Percentiles rank a stretch among this genome's conserved stretches.
Evolutionary conservation across 169 alveolate genomes (phyloP).

Genomic region (Plasmodium coatneyi): DNA sequence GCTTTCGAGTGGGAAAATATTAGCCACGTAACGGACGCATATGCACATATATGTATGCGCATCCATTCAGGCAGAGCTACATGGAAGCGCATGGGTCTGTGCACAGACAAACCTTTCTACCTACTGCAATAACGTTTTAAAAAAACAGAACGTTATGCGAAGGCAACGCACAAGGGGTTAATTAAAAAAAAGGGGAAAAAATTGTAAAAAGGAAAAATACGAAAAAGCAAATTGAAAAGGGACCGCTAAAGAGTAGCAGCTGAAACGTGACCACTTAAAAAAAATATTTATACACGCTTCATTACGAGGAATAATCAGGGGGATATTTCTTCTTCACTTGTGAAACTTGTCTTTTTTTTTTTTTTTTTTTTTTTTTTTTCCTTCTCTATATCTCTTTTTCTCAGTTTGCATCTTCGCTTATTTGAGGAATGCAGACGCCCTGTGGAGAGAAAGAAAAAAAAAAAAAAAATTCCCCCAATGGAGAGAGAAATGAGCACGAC

Average conservation of each 20-base stretch:
- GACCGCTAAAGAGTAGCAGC: not conserved
- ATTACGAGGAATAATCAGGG: not conserved
- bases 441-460: constrained; percentile 6
- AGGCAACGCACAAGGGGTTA: not conserved
- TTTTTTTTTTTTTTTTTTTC: constrained; percentile 22
- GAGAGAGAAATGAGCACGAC: not conserved
- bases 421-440: constrained; percentile 72
- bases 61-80: not conserved
- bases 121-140: not conserved
- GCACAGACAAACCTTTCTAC: not conserved
- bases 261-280: not conserved
- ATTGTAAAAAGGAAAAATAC: not conserved
- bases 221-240: not conserved
- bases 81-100: not conserved
- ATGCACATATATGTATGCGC: not conserved
- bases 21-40: not conserved
- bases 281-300: not conserved
- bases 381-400: not conserved
- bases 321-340: not conserved
- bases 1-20: not conserved
- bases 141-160: not conserved
- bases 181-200: not conserved
- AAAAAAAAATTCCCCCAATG: not conserved
- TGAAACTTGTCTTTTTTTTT: constrained; percentile 11
- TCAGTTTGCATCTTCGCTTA: constrained; percentile 4